Percentiles rank a stretch among this genome's conserved stretches.
phyloP scores from a whole-genome alignment of 164 flowering plant genomes.

The Vitis rupestris region DNA sequence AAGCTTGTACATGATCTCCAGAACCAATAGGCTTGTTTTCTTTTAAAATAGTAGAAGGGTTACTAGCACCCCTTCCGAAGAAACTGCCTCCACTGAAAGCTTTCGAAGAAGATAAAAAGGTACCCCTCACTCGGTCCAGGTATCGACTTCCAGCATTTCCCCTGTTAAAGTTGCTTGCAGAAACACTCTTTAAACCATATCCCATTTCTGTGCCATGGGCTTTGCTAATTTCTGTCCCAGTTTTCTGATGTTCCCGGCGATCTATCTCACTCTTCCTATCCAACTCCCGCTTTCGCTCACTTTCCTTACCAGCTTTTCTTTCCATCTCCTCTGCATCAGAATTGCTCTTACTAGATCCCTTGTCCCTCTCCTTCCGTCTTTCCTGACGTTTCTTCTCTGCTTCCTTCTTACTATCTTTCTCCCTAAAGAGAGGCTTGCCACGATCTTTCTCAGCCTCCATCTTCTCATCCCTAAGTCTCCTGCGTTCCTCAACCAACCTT shows the following conservation, averaged over 20 bases:
- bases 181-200: conserved; percentile 37
- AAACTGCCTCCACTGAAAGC: conserved; percentile 72
- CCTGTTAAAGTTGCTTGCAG: conserved; percentile 39
- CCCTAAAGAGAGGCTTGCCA: conserved; percentile 36
- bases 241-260: conserved; percentile 49
- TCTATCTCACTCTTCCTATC: conserved; percentile 62
- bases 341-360: conserved; percentile 80
- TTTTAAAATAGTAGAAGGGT: conserved; percentile 43
- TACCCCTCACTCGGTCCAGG: conserved; percentile 79
- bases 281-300: conserved; percentile 50
- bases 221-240: conserved; percentile 38
- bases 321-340: conserved; percentile 86
- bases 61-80: conserved; percentile 56
- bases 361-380: conserved; percentile 77
- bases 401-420: conserved; percentile 65
- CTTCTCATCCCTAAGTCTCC: conserved; percentile 77
- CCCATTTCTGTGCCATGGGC: conserved; percentile 39
- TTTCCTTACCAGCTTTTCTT: conserved; percentile 58
- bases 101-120: conserved; percentile 71
- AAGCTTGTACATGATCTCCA: conserved; percentile 46
- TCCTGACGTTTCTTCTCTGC: conserved; percentile 76
- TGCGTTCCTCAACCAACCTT: conserved; percentile 82
- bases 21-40: conserved; percentile 46
- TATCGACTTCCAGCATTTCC: conserved; percentile 65
- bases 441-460: conserved; percentile 62